Evolutionary conservation across 2,329 filamentous ascomycete species (phyloP), one percentile per base, ranked within the genome.

Genomic region (Myriangium duriaei): DNA sequence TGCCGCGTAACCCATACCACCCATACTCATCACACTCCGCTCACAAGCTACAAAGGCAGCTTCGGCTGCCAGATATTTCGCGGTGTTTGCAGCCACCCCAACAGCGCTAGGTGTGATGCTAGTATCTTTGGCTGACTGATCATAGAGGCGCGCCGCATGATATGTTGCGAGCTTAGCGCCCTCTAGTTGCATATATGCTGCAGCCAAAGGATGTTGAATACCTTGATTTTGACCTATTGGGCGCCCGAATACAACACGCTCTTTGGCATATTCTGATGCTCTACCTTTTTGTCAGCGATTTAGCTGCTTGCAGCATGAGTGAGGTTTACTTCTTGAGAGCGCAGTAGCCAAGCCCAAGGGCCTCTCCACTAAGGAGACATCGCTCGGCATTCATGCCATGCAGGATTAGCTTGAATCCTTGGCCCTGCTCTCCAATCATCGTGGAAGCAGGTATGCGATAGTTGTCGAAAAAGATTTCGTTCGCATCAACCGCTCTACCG

Each of bases 391-490:
- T 86, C 78, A 86, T 83, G 2, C 81, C 80, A 49, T 84, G 78
- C 15, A 86, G 68, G 37, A 86, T 64, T 49, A 63, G 58, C 50
- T 77, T 79, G 66, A 92, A 92, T 0, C 85, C 84, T 41, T 81
- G 68, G 4, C 77, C 76, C 54, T 91, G 80, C 19, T 71, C 53
- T 1, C 84, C 84, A 30, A 92, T 73, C 0, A 88, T 61, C 0
- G 74, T 65, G 29, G 74, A 65, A 0, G 68, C 67, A 0, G 78
- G 73, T 11, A 91, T 72, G 3, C 59, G 55, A 55, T 87, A 92
- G 47, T 78, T 72, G 55, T 91, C 81, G 53, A 92, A 91, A 57
- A 92, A 92, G 1, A 92, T 79, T 52, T 91, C 81, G 47, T 92
- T 92, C 1, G 83, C 81, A 50, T 91, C 83, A 1, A 92, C 75